Base-by-base conservation (phyloP, 169 alveolate genomes). In the Fabrea salina region DNA sequence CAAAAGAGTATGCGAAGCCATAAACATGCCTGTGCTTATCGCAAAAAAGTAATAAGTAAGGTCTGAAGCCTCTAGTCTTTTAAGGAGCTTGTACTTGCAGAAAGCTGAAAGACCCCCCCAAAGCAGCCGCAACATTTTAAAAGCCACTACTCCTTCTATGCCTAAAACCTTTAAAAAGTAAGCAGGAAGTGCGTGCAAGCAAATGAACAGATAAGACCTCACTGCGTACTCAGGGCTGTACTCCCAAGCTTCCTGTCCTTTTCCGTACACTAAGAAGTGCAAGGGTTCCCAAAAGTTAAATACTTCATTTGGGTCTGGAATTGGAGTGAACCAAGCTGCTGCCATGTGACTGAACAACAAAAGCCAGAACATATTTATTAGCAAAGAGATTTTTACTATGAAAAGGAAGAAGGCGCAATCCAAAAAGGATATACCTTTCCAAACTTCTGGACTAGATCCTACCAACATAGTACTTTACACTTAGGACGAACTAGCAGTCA, bases 211-310 rank as follows among this genome's bases (percentile, higher is more conserved):
- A 16, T 44, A 67, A 40, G 61, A 41, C 27, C 78, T 67, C 44
- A 67, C 22, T 7, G 61, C 78, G 4, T 67, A 40, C 16, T 67
- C 35, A 40, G 58, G 61, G n/a, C 61, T n/a, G 41, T 67, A 67
- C 33, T 67, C 78, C 78, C 78, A 67, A 7, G 41, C 39, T 4
- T 67, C 16, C 7, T 7, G 40, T 22, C 78, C 78, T n/a, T 37
- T n/a, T 27, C 78, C 78, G 44, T 67, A 44, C 37, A n/a, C 44
- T 27, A 67, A 43, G 33, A n/a, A 67, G 37, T 67, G 78, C 22
- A 67, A 13, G n/a, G 78, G 78, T 25, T 67, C 78, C 78, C 78
- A 67, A 4, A 41, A 67, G 61, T 67, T 67, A 27, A 41, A 67
- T 40, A 43, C 30, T 67, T 67, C 78, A 43, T 67, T 59, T 22